Conservation (phyloP, 2,329 filamentous ascomycete species). For the Domatiomyces globalis region DNA sequence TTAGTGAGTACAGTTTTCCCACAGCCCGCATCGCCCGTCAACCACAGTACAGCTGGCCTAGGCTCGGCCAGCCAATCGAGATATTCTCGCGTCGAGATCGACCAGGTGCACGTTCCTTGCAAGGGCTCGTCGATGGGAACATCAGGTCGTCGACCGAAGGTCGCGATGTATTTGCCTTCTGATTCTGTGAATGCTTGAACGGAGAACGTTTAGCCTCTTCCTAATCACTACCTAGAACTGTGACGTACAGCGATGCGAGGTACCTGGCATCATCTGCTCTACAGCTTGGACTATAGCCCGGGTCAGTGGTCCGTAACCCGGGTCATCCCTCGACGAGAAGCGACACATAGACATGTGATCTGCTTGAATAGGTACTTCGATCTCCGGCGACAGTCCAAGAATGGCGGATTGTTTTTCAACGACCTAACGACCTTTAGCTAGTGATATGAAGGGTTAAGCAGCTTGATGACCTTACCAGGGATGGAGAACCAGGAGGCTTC, state of each 20-base stretch:
- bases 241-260: conserved; percentile 5
- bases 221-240: conserved; percentile 1
- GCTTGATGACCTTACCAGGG: conserved; percentile 3
- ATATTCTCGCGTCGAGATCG: conserved; percentile 3
- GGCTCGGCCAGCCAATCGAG: background rate
- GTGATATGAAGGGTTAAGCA: background rate
- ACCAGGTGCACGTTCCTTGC: conserved; percentile 6
- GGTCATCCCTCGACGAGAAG: conserved; percentile 6
- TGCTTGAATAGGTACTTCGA: conserved; percentile 5
- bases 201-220: conserved; percentile 2
- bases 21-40: conserved; percentile 7
- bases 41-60: conserved; percentile 5
- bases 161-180: conserved; percentile 4
- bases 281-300: conserved; percentile 3
- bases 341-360: conserved; percentile 10
- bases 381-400: conserved; percentile 5
- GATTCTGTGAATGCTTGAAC: conserved; percentile 6
- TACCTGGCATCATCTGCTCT: conserved; percentile 1
- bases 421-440: conserved; percentile 2
- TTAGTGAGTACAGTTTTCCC: conserved; percentile 8
- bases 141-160: conserved; percentile 1
- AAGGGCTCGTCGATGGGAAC: conserved; percentile 4
- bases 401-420: conserved; percentile 4
- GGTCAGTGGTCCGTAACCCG: conserved; percentile 2
- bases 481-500: conserved; percentile 5